These are phyloP conservation scores for Xylaria bambusicola DNA, from an alignment of 495 filamentous ascomycete genomes.

Conservation along the genomic window DNA sequence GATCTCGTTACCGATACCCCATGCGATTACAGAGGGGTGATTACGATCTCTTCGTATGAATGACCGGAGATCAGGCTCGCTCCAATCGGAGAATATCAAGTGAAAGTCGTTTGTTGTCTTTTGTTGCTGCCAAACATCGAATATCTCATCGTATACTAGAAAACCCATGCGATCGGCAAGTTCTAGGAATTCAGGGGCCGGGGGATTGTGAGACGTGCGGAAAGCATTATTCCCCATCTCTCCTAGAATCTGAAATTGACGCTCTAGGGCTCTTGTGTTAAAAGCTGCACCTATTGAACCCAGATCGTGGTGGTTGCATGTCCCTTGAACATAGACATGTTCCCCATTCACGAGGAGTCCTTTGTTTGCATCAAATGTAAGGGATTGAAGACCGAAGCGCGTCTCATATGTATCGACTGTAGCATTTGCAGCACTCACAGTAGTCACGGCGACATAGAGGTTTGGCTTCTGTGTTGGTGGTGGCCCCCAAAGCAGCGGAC, in stretches of 20 bases:
- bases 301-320: slow-evolving; percentile 51
- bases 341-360: slow-evolving; percentile 47
- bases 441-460: slow-evolving; percentile 49
- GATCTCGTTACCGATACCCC: slow-evolving; percentile 53
- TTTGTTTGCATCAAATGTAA: slow-evolving; percentile 40
- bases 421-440: slow-evolving; percentile 23
- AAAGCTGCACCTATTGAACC: slow-evolving; percentile 50
- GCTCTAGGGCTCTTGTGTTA: slow-evolving; percentile 44
- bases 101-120: slow-evolving; percentile 52
- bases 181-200: slow-evolving; percentile 55
- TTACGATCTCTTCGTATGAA: slow-evolving; percentile 54
- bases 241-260: slow-evolving; percentile 47
- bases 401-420: slow-evolving; percentile 51
- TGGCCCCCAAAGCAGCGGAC: slow-evolving; percentile 52
- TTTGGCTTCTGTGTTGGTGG: slow-evolving; percentile 45
- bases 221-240: slow-evolving; percentile 53
- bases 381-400: slow-evolving; percentile 47
- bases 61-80: slow-evolving; percentile 47
- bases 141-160: slow-evolving; percentile 57
- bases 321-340: slow-evolving; percentile 41
- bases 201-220: slow-evolving; percentile 53
- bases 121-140: slow-evolving; percentile 46
- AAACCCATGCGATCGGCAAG: slow-evolving; percentile 60
- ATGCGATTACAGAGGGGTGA: slow-evolving; percentile 52
- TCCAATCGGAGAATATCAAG: slow-evolving; percentile 49